Evolutionary conservation across 768 basidiomycete species (phyloP), one percentile per base, ranked within the genome.

Genomic region (Agrocybe praecox): DNA sequence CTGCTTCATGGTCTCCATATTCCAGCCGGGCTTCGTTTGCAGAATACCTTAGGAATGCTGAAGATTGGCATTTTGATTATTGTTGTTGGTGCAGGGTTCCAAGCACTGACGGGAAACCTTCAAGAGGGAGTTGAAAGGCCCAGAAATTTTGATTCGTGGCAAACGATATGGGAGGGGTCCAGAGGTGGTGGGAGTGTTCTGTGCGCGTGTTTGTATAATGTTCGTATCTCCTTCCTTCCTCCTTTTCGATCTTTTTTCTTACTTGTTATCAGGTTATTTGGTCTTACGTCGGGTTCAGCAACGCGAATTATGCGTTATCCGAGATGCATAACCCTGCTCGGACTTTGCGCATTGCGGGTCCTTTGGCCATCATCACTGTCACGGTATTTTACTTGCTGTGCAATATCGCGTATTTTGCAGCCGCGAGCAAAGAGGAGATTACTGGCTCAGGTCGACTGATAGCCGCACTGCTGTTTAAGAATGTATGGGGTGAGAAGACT

Each of bases 371-470:
- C 54, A 56, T 66, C 6, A 71, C 78, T 12, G 82, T 87, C 17
- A 74, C 85, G 0, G 64, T 80, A 0, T 71, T 85, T 6, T 91
- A 90, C 62, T 22, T 89, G 21, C 74, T 82, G 6, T 80, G 82
- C 46, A 89, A 89, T 61, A 64, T 89, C 22, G 85, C 86, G 0
- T 90, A 89, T 65, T 84, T 87, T 52, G 83, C 83, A 1, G 88
- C 80, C n/a, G 85, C 87, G 9, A 80, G 83, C 6, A 88, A 85
- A 60, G 73, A 78, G 17, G 85, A 89, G 49, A 90, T 91, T 55
- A 69, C 79, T 0, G 70, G 71, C 12, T 82, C 82, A 1, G 84
- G 85, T 2, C 76, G 80, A 8, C 79, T 86, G n/a, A 81, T 87
- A 3, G 87, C 86, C 0, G 84, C 87, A 0, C 63, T 89, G 21